phyloP scores from a whole-genome alignment of 805 yeast species.

The Candida ascalaphidarum region DNA sequence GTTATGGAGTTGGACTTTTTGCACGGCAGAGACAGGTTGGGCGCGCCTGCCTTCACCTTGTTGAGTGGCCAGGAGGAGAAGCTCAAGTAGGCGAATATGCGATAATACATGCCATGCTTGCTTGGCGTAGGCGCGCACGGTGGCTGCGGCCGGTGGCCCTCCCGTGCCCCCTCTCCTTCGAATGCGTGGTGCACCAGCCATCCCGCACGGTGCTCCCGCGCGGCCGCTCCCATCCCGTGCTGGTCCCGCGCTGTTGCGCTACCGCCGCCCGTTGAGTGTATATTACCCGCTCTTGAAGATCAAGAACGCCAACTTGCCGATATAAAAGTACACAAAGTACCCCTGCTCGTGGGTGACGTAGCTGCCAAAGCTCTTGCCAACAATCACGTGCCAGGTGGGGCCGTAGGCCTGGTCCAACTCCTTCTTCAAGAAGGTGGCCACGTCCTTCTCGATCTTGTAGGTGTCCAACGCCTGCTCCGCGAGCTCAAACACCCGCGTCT shows the following conservation, averaged over 20 bases:
- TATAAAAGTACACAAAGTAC: conserved; percentile 60
- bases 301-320: conserved; percentile 60
- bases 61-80: conserved; percentile 72
- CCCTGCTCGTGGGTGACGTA: conserved; percentile 77
- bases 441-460: conserved; percentile 45
- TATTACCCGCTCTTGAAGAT: conserved; percentile 59
- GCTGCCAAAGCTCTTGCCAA: conserved; percentile 72
- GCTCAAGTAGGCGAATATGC: no score
- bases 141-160: conserved; percentile 4
- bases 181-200: no score
- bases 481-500: conserved; percentile 38
- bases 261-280: no score
- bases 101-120: no score
- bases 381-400: conserved; percentile 74
- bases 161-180: neutral
- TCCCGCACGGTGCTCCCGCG: no score
- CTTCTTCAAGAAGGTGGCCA: conserved; percentile 59
- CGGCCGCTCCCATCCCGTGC: no score
- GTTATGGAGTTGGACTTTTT: conserved; percentile 93
- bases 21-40: conserved; percentile 83
- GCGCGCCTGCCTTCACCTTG: conserved; percentile 83
- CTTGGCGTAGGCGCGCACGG: no score
- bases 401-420: conserved; percentile 58
- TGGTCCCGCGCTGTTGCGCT: no score
- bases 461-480: conserved; percentile 36